Evolutionary conservation across 2,329 filamentous ascomycete genomes (phyloP).

Genomic region (Ilyonectria robusta): DNA sequence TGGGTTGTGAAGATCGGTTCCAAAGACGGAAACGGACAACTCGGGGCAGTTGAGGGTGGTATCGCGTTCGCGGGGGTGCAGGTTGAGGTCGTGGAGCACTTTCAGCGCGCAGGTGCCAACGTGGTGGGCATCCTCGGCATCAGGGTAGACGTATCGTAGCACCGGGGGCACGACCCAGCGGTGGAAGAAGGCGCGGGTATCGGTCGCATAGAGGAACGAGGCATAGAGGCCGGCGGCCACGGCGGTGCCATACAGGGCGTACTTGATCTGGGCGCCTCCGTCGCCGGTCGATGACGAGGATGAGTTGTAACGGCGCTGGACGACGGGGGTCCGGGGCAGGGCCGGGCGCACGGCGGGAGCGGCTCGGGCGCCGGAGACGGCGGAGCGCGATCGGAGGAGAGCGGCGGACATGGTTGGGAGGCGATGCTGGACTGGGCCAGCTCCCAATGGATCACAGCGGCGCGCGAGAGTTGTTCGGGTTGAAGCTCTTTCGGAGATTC

Average conservation of each 20-base stretch:
- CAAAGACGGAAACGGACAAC: slow-evolving; percentile 74
- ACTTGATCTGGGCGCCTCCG: slow-evolving; percentile 51
- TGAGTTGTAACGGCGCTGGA: slow-evolving; percentile 52
- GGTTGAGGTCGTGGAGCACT: slow-evolving; percentile 77
- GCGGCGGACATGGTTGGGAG: slow-evolving; percentile 46
- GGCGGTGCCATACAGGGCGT: slow-evolving; percentile 57
- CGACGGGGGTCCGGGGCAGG: slow-evolving; percentile 37
- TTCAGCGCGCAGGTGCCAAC: slow-evolving; percentile 80
- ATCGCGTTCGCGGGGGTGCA: slow-evolving; percentile 87
- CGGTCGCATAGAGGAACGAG: slow-evolving; percentile 79
- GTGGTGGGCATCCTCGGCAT: slow-evolving; percentile 95
- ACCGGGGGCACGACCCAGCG: slow-evolving; percentile 76
- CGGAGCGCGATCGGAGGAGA: slow-evolving; percentile 44
- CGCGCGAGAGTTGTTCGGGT: slow-evolving; percentile 43
- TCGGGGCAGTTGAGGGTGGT: slow-evolving; percentile 51
- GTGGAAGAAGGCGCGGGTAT: slow-evolving; percentile 80
- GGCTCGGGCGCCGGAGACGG: slow-evolving; percentile 37
- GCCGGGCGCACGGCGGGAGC: slow-evolving; percentile 38
- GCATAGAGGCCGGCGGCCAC: slow-evolving; percentile 60
- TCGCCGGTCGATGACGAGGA: slow-evolving; percentile 50
- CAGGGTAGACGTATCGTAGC: slow-evolving; percentile 76
- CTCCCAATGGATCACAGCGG: slow-evolving; percentile 49
- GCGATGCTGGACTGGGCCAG: slow-evolving; percentile 46
- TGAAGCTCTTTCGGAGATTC: slow-evolving; percentile 43
- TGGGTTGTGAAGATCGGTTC: slow-evolving; percentile 83